Evolutionary conservation across 2,329 filamentous ascomycete species (phyloP).

Genomic region (Daldinia sp.): DNA sequence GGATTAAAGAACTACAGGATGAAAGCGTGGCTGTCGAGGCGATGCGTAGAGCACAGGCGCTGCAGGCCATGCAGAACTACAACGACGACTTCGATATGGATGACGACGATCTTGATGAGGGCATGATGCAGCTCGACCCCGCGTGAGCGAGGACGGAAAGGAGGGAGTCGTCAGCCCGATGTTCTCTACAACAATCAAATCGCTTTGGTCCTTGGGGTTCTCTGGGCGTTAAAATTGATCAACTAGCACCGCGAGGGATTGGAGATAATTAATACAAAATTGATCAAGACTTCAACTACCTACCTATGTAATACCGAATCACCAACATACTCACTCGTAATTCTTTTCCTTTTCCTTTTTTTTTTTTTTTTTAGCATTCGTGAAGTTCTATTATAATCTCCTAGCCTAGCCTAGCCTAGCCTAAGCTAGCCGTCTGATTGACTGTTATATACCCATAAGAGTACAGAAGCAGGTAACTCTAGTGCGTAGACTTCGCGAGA

Average conservation of each 20-base stretch:
- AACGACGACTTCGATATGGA: conserved; percentile 60
- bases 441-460: neutral
- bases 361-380: neutral
- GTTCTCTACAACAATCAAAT: neutral
- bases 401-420: neutral
- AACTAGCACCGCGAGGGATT: neutral
- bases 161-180: neutral
- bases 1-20: conserved; percentile 68
- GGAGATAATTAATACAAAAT: conserved; percentile 7
- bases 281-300: neutral
- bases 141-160: conserved; percentile 13
- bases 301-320: neutral
- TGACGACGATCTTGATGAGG: conserved; percentile 61
- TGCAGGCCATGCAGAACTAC: conserved; percentile 34
- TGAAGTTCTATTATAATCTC: conserved; percentile 22
- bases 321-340: neutral
- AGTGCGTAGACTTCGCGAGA: conserved; percentile 71
- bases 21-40: conserved; percentile 48
- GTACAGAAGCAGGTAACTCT: neutral
- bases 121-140: conserved; percentile 60
- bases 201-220: neutral
- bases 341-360: too few species aligned
- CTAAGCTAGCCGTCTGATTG: too few species aligned
- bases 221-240: neutral
- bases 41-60: conserved; percentile 41